Percentiles rank a stretch among this genome's conserved stretches.
Evolutionary conservation across 768 basidiomycete genomes (phyloP).

Genomic region (Trichaptum fuscoviolaceum): DNA sequence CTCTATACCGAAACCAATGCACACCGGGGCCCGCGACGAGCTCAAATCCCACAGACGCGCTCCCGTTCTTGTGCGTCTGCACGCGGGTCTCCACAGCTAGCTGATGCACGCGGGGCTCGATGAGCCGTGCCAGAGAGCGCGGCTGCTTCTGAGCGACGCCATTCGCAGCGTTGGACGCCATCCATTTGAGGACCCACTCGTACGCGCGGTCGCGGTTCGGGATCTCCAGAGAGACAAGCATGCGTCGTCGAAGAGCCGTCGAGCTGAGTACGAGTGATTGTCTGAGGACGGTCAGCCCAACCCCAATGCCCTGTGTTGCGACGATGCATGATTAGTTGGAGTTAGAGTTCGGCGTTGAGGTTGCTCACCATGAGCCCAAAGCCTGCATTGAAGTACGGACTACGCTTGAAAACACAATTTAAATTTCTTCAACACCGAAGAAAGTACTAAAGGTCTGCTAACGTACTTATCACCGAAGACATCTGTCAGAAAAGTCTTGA

Average conservation of each 20-base stretch:
- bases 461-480: constrained; percentile 67
- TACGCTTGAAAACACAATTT: constrained; percentile 39
- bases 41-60: constrained; percentile 81
- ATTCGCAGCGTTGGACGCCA: constrained; percentile 61
- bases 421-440: constrained; percentile 6
- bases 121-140: constrained; percentile 5
- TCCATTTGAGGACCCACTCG: constrained; percentile 96
- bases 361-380: constrained; percentile 88
- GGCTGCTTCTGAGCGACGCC: constrained; percentile 21
- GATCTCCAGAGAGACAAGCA: constrained; percentile 94
- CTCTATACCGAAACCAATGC: constrained; percentile 86
- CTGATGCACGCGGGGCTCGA: constrained; percentile 78
- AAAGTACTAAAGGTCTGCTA: too few relatives aligned
- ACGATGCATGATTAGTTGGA: background rate
- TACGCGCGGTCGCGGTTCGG: constrained; percentile 93
- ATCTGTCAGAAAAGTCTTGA: constrained; percentile 23
- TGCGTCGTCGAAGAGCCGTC: constrained; percentile 73
- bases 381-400: constrained; percentile 96
- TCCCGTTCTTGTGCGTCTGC: constrained; percentile 87
- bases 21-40: constrained; percentile 95
- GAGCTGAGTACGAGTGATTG: constrained; percentile 64
- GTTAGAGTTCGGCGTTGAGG: background rate
- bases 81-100: constrained; percentile 91
- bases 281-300: constrained; percentile 72
- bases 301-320: constrained; percentile 73